A percentile compares a stretch with the other conserved stretches of the same genome.
These are phyloP conservation scores for Vitis rotundifolia DNA, from an alignment of 164 flowering plant genomes.

Conservation along the genomic window DNA sequence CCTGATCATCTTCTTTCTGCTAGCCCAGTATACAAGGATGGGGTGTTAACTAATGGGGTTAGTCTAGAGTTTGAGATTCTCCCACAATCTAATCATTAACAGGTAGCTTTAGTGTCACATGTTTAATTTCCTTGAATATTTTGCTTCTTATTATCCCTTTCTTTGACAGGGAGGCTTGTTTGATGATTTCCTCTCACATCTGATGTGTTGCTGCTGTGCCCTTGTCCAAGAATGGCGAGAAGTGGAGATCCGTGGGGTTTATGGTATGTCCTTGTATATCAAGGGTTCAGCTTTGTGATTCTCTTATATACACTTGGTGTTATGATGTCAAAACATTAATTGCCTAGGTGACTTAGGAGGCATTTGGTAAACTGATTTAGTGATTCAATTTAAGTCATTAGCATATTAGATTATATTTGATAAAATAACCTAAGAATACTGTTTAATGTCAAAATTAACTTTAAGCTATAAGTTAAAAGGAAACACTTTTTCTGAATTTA, in stretches of 20 bases:
- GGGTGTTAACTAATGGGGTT: not conserved
- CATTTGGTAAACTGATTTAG: too few relatives aligned
- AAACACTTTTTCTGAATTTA: too few relatives aligned
- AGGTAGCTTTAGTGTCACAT: not conserved
- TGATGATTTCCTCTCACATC: conserved; percentile 94
- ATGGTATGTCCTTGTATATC: conserved; percentile 40
- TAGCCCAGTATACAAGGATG: not conserved
- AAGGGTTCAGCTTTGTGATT: not conserved
- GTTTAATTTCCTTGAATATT: not conserved
- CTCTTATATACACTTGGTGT: not conserved
- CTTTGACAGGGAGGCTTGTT: conserved; percentile 75
- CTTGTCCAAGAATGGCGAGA: conserved; percentile 99
- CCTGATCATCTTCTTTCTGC: not conserved
- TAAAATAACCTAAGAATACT: too few relatives aligned
- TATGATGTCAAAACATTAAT: not conserved
- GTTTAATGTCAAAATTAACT: too few relatives aligned
- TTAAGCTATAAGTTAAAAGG: too few relatives aligned
- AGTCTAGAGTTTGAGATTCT: not conserved
- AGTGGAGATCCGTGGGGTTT: conserved; percentile 84
- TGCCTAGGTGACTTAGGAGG: too few relatives aligned
- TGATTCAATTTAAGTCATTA: too few relatives aligned
- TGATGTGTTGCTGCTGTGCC: conserved; percentile 98
- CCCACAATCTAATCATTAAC: not conserved
- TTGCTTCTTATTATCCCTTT: not conserved
- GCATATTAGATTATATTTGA: too few relatives aligned